phyloP scores from a whole-genome alignment of 1,284 basidiomycete genomes.

The Chondrostereum purpureum region DNA sequence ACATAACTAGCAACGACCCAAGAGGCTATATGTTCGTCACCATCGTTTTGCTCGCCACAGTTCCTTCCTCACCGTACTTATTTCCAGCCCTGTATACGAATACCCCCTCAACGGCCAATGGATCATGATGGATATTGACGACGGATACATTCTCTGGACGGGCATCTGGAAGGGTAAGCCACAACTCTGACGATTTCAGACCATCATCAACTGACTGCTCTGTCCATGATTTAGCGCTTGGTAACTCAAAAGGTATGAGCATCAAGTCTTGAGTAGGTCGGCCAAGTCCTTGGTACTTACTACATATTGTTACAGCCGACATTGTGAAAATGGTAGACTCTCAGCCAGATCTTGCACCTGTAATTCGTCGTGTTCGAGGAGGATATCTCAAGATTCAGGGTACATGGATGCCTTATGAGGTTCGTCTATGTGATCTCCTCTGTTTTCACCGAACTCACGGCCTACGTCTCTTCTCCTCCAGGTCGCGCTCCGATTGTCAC shows the following conservation, averaged over 20 bases:
- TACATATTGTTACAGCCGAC: conserved; percentile 49
- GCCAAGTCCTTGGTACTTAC: not conserved
- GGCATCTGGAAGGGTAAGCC: conserved; percentile 80
- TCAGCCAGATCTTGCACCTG: conserved; percentile 74
- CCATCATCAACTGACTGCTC: conserved; percentile 6
- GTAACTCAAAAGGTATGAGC: conserved; percentile 76
- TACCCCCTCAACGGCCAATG: conserved; percentile 82
- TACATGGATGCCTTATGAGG: conserved; percentile 87
- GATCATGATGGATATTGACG: conserved; percentile 91
- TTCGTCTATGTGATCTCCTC: conserved; percentile 27
- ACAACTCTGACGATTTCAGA: not conserved
- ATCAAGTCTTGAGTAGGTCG: not conserved
- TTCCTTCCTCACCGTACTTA: not conserved
- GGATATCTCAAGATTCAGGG: conserved; percentile 86
- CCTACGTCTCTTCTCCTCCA: conserved; percentile 20
- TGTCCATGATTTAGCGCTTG: conserved; percentile 47
- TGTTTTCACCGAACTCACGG: conserved; percentile 6
- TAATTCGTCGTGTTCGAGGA: conserved; percentile 75
- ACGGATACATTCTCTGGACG: conserved; percentile 82
- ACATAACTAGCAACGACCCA: conserved; percentile 81
- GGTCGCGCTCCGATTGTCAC: conserved; percentile 69
- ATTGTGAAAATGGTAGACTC: conserved; percentile 87
- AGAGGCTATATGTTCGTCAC: conserved; percentile 73
- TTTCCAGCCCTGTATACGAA: conserved; percentile 70
- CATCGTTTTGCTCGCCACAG: not conserved